Evolutionary conservation across 768 basidiomycete species (phyloP).

Genomic region (Xanthoconium stramineum): DNA sequence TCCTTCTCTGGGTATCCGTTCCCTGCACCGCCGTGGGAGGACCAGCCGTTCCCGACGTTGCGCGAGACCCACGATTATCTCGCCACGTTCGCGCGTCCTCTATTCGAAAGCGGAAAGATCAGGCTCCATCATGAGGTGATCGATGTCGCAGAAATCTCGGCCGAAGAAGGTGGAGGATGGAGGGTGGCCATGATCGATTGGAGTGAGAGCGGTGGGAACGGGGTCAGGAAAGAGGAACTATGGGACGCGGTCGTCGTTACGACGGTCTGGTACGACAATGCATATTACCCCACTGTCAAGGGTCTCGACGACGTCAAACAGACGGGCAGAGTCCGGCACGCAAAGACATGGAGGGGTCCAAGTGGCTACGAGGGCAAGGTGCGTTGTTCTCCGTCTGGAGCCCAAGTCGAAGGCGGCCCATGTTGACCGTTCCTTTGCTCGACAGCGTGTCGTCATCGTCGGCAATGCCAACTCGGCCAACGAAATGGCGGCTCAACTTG

Average conservation of each 20-base stretch:
- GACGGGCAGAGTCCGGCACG: slow-evolving; percentile 40
- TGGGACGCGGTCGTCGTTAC: slow-evolving; percentile 53
- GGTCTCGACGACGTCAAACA: slow-evolving; percentile 38
- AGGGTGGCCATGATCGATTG: slow-evolving; percentile 38
- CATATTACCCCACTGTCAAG: slow-evolving; percentile 41
- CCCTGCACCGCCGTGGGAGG: slow-evolving; percentile 18
- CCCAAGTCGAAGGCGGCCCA: background rate
- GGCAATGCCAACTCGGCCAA: slow-evolving; percentile 54
- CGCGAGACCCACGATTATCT: slow-evolving; percentile 29
- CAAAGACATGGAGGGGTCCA: slow-evolving; percentile 42
- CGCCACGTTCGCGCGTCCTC: slow-evolving; percentile 23
- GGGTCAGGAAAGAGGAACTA: slow-evolving; percentile 29
- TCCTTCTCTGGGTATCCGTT: slow-evolving; percentile 31
- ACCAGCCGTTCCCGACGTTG: slow-evolving; percentile 31
- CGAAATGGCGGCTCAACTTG: slow-evolving; percentile 48
- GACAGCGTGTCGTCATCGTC: slow-evolving; percentile 43
- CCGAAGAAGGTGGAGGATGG: slow-evolving; percentile 34
- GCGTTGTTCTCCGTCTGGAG: background rate
- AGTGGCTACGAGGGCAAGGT: slow-evolving; percentile 35
- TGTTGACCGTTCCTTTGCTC: background rate
- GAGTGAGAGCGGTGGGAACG: slow-evolving; percentile 21
- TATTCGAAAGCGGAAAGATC: slow-evolving; percentile 31
- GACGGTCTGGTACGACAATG: slow-evolving; percentile 45
- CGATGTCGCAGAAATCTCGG: slow-evolving; percentile 34
- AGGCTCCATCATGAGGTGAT: slow-evolving; percentile 41